Evolutionary conservation across 768 basidiomycete species (phyloP).

Genomic region (Leucocoprinus leucothites): DNA sequence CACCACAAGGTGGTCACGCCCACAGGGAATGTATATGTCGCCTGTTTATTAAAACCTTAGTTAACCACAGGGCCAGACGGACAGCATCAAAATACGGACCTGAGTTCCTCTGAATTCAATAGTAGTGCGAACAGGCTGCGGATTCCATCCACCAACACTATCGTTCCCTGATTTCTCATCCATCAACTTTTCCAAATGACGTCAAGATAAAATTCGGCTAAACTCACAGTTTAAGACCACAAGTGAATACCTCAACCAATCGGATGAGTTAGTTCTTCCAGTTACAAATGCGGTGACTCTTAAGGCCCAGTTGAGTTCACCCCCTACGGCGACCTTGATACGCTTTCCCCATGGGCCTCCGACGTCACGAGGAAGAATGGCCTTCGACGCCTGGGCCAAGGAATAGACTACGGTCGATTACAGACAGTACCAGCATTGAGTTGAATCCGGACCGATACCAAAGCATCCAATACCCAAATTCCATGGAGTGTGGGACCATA

Average conservation of each 20-base stretch:
- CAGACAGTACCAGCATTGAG: no score
- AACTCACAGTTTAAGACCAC: conserved; percentile 64
- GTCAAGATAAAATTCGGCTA: neutral
- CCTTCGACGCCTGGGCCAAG: conserved; percentile 71
- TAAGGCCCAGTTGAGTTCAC: conserved; percentile 49
- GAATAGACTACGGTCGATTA: conserved; percentile 44
- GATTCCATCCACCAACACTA: conserved; percentile 48
- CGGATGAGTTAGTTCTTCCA: conserved; percentile 43
- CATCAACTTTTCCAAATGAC: neutral
- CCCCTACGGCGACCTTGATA: conserved; percentile 57
- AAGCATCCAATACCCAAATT: no score
- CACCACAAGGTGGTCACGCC: conserved; percentile 58
- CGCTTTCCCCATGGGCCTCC: conserved; percentile 66
- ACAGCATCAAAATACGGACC: conserved; percentile 38
- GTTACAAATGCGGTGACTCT: conserved; percentile 65
- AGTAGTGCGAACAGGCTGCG: conserved; percentile 49
- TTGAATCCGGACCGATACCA: neutral
- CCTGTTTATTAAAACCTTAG: conserved; percentile 30
- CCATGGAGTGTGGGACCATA: no score
- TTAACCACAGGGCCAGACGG: no score
- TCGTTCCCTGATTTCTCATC: conserved; percentile 41
- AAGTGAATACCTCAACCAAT: conserved; percentile 64
- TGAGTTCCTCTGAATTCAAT: conserved; percentile 65
- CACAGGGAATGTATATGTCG: conserved; percentile 68
- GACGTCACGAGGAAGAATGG: conserved; percentile 59